Evolutionary conservation across 2,329 filamentous ascomycete genomes (phyloP), one percentile per base, ranked within the genome.

Genomic region (Botryosphaeria dothidea): DNA sequence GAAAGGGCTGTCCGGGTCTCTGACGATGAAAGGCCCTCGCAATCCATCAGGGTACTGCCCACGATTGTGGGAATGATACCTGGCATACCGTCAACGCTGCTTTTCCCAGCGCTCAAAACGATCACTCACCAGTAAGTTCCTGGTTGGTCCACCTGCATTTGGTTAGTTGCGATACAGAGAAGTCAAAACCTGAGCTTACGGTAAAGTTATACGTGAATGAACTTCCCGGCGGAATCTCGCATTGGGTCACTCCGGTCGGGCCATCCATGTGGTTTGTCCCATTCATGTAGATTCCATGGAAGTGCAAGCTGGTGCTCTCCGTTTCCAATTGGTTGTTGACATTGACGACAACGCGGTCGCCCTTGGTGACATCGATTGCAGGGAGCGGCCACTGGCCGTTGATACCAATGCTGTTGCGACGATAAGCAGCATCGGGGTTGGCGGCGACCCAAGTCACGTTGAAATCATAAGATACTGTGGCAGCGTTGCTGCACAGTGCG

Each of bases 261-360:
- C 91, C 91, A 71, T 94, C 91, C 88, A 92, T 91, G 65, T 83
- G 83, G 66, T 87, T 91, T 0, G 90, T 91, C 11, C 89, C 90
- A 69, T 91, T 91, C 72, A 92, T 90, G 72, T 87, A 92, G 67
- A 94, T 83, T 17, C 91, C 91, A 69, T 94, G 91, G 74, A 91
- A 93, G 73, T 94, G 91, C 4, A 93, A 81, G 41, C 84, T 85
- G 8, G 89, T 90, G 13, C 83, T 85, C 69, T 85, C 75, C 68
- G 92, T 90, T 13, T 81, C 79, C 0, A 90, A 85, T 23, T 84
- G 82, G 70, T 94, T 94, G 69, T 86, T 79, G 58, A 92, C 82
- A 34, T 91, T 86, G 48, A 93, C 86, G 3, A 92, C 75, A 8
- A 95, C 75, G 1, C 84, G 86, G 70, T 95, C 92, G 21, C 90